phyloP scores from a whole-genome alignment of 139 green algal species.

The Monoraphidium neglectum region DNA sequence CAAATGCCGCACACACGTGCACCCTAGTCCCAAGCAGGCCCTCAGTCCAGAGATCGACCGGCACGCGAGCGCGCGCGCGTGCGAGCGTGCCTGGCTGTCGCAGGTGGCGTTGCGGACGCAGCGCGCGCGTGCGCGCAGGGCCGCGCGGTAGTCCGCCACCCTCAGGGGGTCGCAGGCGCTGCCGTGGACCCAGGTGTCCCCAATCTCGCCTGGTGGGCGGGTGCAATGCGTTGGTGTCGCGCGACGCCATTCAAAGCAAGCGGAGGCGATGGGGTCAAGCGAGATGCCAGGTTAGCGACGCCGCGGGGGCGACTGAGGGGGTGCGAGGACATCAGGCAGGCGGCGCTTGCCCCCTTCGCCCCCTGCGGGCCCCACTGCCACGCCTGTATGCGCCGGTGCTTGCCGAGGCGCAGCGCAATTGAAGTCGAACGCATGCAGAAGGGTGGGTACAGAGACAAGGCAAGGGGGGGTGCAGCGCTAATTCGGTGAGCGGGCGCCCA shows the following conservation, averaged over 20 bases:
- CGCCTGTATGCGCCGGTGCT: neutral
- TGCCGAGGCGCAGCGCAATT: no score
- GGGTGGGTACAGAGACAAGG: no score
- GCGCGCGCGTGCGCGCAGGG: slow-evolving; percentile 38
- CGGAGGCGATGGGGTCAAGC: neutral
- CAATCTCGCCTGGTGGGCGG: slow-evolving; percentile 36
- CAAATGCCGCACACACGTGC: no score
- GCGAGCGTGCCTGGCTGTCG: slow-evolving; percentile 15
- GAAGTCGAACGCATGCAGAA: no score
- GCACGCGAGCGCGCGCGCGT: no score
- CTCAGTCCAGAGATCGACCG: no score
- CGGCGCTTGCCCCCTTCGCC: neutral
- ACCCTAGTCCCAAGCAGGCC: no score
- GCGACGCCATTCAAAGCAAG: neutral
- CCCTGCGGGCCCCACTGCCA: neutral
- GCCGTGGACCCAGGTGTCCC: slow-evolving; percentile 72
- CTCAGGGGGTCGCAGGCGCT: slow-evolving; percentile 43
- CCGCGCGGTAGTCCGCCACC: slow-evolving; percentile 45
- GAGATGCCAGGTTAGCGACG: neutral
- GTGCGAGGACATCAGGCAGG: neutral
- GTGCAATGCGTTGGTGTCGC: neutral
- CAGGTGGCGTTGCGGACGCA: slow-evolving; percentile 12
- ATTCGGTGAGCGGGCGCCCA: no score
- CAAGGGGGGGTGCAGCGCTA: neutral
- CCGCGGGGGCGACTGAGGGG: neutral